A percentile compares a stretch with the other conserved stretches of the same genome.
phyloP scores from a whole-genome alignment of 2,329 filamentous ascomycete species.

The Leptosphaerulina australis region DNA sequence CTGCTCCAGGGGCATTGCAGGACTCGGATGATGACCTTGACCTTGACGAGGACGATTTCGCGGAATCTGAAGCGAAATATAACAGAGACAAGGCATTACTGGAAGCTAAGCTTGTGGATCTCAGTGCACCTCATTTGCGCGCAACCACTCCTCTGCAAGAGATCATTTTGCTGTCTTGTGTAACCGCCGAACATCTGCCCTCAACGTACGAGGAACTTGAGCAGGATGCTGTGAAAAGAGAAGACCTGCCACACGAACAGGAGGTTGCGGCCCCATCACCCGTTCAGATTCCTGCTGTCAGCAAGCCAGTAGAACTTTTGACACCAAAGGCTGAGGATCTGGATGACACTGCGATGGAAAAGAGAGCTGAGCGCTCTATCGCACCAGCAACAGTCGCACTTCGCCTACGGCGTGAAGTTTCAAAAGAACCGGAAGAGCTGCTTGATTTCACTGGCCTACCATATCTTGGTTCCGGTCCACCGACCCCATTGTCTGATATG shows the following conservation, averaged over 20 bases:
- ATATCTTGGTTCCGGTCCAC: conserved; percentile 53
- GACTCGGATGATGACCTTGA: conserved; percentile 57
- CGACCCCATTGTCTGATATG: conserved; percentile 52
- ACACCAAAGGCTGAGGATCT: conserved; percentile 47
- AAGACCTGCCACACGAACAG: conserved; percentile 23
- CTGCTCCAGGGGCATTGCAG: conserved; percentile 40
- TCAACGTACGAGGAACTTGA: conserved; percentile 22
- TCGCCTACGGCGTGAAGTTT: conserved; percentile 37
- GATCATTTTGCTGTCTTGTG: conserved; percentile 50
- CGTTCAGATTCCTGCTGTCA: conserved; percentile 24
- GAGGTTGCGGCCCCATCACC: conserved; percentile 21
- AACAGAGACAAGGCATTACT: conserved; percentile 53
- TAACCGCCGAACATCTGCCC: conserved; percentile 45
- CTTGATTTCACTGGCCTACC: conserved; percentile 53
- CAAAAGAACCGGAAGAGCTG: conserved; percentile 44
- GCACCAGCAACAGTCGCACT: conserved; percentile 44
- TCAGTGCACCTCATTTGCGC: conserved; percentile 51
- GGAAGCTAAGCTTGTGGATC: conserved; percentile 52
- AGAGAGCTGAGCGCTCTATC: conserved; percentile 31
- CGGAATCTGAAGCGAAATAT: conserved; percentile 55
- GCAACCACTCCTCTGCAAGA: conserved; percentile 53
- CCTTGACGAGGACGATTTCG: conserved; percentile 54
- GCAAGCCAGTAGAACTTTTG: conserved; percentile 33
- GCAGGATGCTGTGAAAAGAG: conserved; percentile 23
- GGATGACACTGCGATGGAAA: conserved; percentile 40